Evolutionary conservation across 495 filamentous ascomycete genomes (phyloP).

Genomic region (Amniculicola lignicola): DNA sequence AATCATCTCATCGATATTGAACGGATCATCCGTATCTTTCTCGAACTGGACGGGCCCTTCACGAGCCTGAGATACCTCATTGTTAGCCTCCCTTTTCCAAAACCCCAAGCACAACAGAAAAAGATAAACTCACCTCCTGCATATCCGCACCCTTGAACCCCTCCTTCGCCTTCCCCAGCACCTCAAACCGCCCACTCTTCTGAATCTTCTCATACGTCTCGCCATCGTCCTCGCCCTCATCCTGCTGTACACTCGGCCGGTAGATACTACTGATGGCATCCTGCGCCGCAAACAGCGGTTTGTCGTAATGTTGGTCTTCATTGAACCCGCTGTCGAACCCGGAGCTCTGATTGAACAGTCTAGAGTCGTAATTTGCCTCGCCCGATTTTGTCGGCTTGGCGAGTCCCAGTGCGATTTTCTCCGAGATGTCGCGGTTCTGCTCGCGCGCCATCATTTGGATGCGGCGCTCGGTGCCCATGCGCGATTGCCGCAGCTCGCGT

Average conservation of each 20-base stretch:
- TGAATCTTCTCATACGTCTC: slow-evolving; percentile 84
- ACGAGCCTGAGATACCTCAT: slow-evolving; percentile 52
- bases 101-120: background rate
- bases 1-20: slow-evolving; percentile 91
- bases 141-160: slow-evolving; percentile 85
- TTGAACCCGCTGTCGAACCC: slow-evolving; percentile 92
- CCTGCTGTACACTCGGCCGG: slow-evolving; percentile 68
- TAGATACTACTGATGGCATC: slow-evolving; percentile 96
- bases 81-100: slow-evolving; percentile 27
- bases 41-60: slow-evolving; percentile 98
- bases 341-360: slow-evolving; percentile 89
- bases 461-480: slow-evolving; percentile 89
- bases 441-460: slow-evolving; percentile 91
- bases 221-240: slow-evolving; percentile 74
- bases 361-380: slow-evolving; percentile 94
- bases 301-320: slow-evolving; percentile 96
- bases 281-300: slow-evolving; percentile 93
- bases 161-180: slow-evolving; percentile 78
- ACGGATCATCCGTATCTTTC: slow-evolving; percentile 82
- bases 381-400: slow-evolving; percentile 88
- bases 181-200: slow-evolving; percentile 79
- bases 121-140: slow-evolving; percentile 64
- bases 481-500: slow-evolving; percentile 84
- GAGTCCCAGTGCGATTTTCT: slow-evolving; percentile 92
- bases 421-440: slow-evolving; percentile 94